Percentiles rank a stretch among this genome's conserved stretches.
phyloP scores from a whole-genome alignment of 73 alveolate species.

The Stentor coeruleus region DNA sequence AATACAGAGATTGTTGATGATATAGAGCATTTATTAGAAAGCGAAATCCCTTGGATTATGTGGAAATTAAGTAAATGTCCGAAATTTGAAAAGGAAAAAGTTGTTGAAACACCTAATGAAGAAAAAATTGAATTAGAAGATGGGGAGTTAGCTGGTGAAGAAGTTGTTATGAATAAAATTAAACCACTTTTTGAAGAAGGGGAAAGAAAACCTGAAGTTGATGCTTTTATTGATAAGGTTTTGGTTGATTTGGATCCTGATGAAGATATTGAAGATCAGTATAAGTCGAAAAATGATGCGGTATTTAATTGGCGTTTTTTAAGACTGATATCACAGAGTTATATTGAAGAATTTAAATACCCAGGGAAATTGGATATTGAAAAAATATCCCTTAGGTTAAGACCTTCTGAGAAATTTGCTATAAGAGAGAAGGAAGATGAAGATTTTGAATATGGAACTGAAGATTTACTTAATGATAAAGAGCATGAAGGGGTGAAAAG shows the following conservation, averaged over 20 bases:
- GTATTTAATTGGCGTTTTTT: conserved; percentile 20
- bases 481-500: background rate
- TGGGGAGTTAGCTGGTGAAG: conserved; percentile 1
- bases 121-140: conserved; percentile 10
- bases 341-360: background rate
- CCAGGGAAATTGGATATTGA: background rate
- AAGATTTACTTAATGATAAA: no score
- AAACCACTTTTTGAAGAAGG: conserved; percentile 1
- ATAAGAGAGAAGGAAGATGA: no score
- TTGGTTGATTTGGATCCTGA: conserved; percentile 25
- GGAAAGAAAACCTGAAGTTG: background rate
- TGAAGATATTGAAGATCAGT: conserved; percentile 28
- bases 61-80: conserved; percentile 10
- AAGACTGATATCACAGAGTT: background rate
- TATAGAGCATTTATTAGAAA: background rate
- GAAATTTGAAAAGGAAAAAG: background rate
- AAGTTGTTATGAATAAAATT: background rate
- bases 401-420: no score
- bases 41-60: background rate
- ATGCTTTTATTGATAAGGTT: background rate
- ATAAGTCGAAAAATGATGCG: background rate
- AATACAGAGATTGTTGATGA: background rate
- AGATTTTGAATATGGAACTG: no score
- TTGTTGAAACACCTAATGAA: background rate
- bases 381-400: background rate